Evolutionary conservation across 2,329 filamentous ascomycete genomes (phyloP).

Genomic region (Claviceps quebecensis): DNA sequence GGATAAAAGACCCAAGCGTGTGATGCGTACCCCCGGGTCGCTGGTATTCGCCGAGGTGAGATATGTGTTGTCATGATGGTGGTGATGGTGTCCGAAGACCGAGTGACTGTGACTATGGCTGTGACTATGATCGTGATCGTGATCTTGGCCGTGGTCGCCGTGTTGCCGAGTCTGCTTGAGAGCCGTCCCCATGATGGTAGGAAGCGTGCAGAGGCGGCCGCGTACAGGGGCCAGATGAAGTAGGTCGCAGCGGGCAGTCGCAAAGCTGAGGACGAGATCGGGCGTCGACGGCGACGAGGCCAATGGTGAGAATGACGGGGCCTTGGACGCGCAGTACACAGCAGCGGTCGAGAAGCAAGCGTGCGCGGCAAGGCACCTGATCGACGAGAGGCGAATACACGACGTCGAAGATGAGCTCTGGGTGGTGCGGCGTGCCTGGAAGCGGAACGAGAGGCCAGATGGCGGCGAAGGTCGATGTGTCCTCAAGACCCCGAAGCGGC

Average conservation of each 20-base stretch:
- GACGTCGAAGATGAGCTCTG: not conserved
- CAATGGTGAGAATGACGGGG: not conserved
- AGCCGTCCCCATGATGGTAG: conserved; percentile 16
- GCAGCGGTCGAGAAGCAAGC: conserved; percentile 2
- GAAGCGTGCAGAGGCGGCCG: conserved; percentile 10
- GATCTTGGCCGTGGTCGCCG: conserved; percentile 20
- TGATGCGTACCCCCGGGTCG: conserved; percentile 51
- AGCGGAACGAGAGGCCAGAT: not conserved
- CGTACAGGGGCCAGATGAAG: conserved; percentile 11
- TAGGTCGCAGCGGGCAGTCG: conserved; percentile 5
- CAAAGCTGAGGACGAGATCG: conserved; percentile 1
- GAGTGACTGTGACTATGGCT: conserved; percentile 20
- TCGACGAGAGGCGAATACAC: not conserved
- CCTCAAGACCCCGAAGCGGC: conserved; percentile 3
- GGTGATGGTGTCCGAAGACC: conserved; percentile 51
- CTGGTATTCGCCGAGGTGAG: conserved; percentile 77
- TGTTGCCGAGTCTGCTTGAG: conserved; percentile 20
- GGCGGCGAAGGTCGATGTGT: conserved; percentile 7
- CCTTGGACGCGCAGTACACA: not conserved
- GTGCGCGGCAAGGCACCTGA: conserved; percentile 3
- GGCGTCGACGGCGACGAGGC: conserved; percentile 3
- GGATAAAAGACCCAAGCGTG: conserved; percentile 50
- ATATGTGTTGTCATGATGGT: conserved; percentile 85
- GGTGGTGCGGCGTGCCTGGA: not conserved
- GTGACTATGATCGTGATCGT: conserved; percentile 20